A percentile compares a stretch with the other conserved stretches of the same genome.
Conservation (phyloP, 1,284 basidiomycete species). For the Cutaneotrichosporon dermatis region DNA sequence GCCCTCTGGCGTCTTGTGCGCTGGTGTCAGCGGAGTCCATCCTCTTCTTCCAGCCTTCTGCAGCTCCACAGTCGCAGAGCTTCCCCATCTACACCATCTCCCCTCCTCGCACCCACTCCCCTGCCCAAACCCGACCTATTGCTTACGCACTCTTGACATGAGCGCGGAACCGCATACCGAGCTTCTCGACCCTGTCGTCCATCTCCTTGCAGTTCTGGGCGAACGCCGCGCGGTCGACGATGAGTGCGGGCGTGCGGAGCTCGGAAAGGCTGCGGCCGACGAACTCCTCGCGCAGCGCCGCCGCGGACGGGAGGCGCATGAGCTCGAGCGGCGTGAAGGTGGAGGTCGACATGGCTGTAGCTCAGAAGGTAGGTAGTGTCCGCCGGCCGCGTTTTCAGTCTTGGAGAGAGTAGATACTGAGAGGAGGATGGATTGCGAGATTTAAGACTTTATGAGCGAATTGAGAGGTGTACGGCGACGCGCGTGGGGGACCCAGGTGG, state of each 20-base stretch:
- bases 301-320: slow-evolving; percentile 52
- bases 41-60: too few species aligned
- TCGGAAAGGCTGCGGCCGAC: slow-evolving; percentile 57
- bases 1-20: slow-evolving; percentile 65
- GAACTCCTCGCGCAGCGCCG: slow-evolving; percentile 59
- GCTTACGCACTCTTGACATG: slow-evolving; percentile 78
- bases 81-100: too few species aligned
- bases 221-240: slow-evolving; percentile 69
- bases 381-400: too few species aligned
- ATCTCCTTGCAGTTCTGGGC: slow-evolving; percentile 67
- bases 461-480: too few species aligned
- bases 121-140: too few species aligned
- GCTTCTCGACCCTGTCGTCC: slow-evolving; percentile 55
- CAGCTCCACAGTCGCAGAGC: too few species aligned
- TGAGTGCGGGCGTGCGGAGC: slow-evolving; percentile 69
- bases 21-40: not conserved
- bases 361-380: too few species aligned
- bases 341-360: not conserved
- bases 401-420: too few species aligned
- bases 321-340: slow-evolving; percentile 33
- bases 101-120: too few species aligned
- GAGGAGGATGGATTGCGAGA: too few species aligned
- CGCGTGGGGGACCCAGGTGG: too few species aligned
- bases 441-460: too few species aligned
- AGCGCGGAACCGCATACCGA: slow-evolving; percentile 67